Conservation (phyloP, 208 protist genomes). For the Lotmaria passim region DNA sequence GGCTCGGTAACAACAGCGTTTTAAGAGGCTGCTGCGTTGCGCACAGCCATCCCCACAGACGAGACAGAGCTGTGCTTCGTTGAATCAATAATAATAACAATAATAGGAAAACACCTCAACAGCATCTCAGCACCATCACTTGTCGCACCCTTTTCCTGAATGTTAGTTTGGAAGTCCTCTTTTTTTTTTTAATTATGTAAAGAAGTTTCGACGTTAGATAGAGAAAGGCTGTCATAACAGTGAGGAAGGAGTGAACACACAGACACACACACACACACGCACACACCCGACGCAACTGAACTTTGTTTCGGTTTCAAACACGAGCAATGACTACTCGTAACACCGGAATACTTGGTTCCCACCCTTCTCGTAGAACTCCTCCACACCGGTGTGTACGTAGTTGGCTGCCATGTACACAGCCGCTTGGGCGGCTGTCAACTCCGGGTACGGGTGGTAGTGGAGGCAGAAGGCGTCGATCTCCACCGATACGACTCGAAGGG, state of each 20-base stretch:
- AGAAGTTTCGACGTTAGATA: too few relatives aligned
- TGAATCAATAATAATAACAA: too few relatives aligned
- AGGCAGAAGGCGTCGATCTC: slow-evolving; percentile 70
- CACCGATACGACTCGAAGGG: not conserved
- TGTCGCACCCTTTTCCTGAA: too few relatives aligned
- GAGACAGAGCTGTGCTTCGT: too few relatives aligned
- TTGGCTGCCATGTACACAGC: slow-evolving; percentile 75
- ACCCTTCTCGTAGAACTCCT: slow-evolving; percentile 79
- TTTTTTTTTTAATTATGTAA: not conserved
- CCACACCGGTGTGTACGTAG: slow-evolving; percentile 74
- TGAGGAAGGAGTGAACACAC: not conserved
- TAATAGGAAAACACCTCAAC: too few relatives aligned
- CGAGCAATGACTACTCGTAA: slow-evolving; percentile 50
- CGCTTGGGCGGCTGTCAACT: slow-evolving; percentile 64
- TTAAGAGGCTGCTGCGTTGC: not conserved
- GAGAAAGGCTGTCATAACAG: not conserved
- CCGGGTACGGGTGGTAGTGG: slow-evolving; percentile 71
- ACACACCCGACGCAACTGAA: too few relatives aligned
- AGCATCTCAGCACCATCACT: too few relatives aligned
- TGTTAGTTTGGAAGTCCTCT: too few relatives aligned
- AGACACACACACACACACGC: not conserved
- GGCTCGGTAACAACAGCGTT: too few relatives aligned
- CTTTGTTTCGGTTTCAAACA: not conserved
- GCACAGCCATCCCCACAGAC: not conserved
- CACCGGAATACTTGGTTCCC: slow-evolving; percentile 67